Evolutionary conservation across 2,329 filamentous ascomycete species (phyloP).

Genomic region (Cryphonectria carpinicola): DNA sequence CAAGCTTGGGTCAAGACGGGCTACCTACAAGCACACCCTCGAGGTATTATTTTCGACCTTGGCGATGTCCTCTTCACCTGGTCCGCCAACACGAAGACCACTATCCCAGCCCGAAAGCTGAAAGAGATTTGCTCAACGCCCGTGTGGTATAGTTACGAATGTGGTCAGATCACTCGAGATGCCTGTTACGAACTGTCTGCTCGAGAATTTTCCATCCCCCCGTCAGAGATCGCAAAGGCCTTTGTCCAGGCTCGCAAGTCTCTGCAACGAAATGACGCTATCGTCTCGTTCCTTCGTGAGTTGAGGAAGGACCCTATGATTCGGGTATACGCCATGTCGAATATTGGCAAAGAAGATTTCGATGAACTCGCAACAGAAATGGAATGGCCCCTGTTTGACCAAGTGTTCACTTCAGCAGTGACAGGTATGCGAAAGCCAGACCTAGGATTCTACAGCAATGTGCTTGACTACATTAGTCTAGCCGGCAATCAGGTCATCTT

Average conservation of each 20-base stretch:
- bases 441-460: slow-evolving; percentile 38
- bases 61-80: slow-evolving; percentile 42
- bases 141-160: not conserved
- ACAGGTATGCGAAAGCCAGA: slow-evolving; percentile 42
- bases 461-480: slow-evolving; percentile 33
- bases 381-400: slow-evolving; percentile 41
- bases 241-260: slow-evolving; percentile 37
- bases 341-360: slow-evolving; percentile 37
- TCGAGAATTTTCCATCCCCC: slow-evolving; percentile 33
- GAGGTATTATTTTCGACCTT: slow-evolving; percentile 39
- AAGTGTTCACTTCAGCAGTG: slow-evolving; percentile 39
- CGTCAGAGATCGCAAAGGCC: slow-evolving; percentile 34
- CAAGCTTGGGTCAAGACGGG: slow-evolving; percentile 1
- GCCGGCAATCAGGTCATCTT: not conserved
- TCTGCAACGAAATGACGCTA: slow-evolving; percentile 32
- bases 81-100: slow-evolving; percentile 34
- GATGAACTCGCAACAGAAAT: slow-evolving; percentile 33
- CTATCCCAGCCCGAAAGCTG: slow-evolving; percentile 33
- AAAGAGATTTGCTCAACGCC: slow-evolving; percentile 10
- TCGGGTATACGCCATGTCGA: slow-evolving; percentile 40
- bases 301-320: slow-evolving; percentile 28
- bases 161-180: not conserved
- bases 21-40: slow-evolving; percentile 10
- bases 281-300: slow-evolving; percentile 22
- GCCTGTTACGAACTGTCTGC: slow-evolving; percentile 29